phyloP scores from a whole-genome alignment of 495 filamentous ascomycete genomes.

The Neurospora pannonica region DNA sequence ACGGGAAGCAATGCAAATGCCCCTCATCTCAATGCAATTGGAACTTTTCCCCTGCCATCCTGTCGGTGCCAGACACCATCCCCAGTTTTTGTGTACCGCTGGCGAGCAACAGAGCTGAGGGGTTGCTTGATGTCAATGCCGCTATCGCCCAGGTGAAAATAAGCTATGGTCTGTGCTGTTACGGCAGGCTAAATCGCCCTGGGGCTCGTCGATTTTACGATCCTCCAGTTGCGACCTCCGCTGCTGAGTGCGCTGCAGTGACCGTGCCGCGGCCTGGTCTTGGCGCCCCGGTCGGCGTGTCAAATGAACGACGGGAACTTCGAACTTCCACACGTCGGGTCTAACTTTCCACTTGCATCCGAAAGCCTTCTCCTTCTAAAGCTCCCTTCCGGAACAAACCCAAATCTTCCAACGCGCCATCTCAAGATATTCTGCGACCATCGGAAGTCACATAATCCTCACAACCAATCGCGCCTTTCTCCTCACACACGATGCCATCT shows the following conservation, averaged over 20 bases:
- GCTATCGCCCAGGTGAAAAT: slow-evolving; percentile 2
- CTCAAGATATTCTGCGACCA: neutral
- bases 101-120: neutral
- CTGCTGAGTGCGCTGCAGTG: neutral
- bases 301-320: neutral
- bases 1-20: neutral
- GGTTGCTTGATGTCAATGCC: neutral
- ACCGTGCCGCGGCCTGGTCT: neutral
- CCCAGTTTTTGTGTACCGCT: neutral
- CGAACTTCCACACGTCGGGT: neutral
- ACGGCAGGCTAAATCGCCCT: neutral
- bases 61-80: neutral
- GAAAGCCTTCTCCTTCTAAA: neutral
- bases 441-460: neutral
- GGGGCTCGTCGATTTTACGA: neutral
- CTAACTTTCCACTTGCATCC: neutral
- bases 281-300: neutral
- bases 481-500: neutral
- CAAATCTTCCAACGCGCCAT: neutral
- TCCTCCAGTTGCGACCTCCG: neutral
- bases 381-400: neutral
- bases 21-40: neutral
- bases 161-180: slow-evolving; percentile 23
- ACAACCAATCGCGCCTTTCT: neutral
- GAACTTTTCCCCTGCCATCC: neutral